phyloP scores from a whole-genome alignment of 352 stramenopile genomes.

The Phytopythium sindhum region DNA sequence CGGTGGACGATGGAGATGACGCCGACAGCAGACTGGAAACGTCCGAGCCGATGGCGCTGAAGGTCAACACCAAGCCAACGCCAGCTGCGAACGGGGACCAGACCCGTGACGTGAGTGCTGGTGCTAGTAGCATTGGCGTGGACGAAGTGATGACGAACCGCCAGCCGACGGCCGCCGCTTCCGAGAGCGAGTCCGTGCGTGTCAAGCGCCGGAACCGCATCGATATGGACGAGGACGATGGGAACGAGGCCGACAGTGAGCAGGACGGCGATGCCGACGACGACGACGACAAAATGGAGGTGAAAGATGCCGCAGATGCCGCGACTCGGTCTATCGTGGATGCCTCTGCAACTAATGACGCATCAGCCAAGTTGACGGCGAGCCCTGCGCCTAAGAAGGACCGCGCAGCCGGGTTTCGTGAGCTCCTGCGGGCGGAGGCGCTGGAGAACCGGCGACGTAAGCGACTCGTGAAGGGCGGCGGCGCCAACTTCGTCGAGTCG shows the following conservation, averaged over 20 bases:
- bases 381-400: conserved; percentile 32
- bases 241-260: conserved; percentile 61
- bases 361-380: background rate
- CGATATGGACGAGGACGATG: conserved; percentile 45
- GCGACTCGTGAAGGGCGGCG: conserved; percentile 37
- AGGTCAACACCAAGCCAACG: background rate
- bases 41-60: background rate
- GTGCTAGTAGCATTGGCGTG: background rate
- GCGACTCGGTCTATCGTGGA: conserved; percentile 13
- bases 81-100: background rate
- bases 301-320: conserved; percentile 16
- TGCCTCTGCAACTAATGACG: background rate
- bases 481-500: conserved; percentile 66
- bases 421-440: conserved; percentile 59
- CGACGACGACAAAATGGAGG: conserved; percentile 12
- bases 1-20: conserved; percentile 11
- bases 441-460: conserved; percentile 52
- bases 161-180: background rate
- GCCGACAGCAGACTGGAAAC: conserved; percentile 4
- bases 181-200: background rate
- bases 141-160: background rate
- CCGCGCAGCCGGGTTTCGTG: conserved; percentile 63
- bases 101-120: background rate
- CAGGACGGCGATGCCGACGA: conserved; percentile 37
- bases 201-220: conserved; percentile 43